Base-by-base conservation (phyloP, 805 yeast species). In the Ogataea wickerhamii region DNA sequence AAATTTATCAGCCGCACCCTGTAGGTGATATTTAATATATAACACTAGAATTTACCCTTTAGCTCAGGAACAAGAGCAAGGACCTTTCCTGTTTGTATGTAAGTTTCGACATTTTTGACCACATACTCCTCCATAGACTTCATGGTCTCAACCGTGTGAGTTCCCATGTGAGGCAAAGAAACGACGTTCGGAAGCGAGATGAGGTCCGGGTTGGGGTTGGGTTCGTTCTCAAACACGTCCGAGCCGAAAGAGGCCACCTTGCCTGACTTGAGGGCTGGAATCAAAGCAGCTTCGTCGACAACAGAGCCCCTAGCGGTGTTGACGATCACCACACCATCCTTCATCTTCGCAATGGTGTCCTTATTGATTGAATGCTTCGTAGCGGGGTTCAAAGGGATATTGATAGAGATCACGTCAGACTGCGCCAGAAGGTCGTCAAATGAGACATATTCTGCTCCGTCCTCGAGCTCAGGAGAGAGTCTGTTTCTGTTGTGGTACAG, bases 251-350 rank as follows among this genome's bases (percentile, higher is more conserved):
- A 63, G 26, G 78, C 75, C 21, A 85, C 70, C 49, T 81, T 78
- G 13, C 89, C 89, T 3, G 66, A 56, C 50, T 78, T 74, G 48
- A 85, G 65, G 5, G 74, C 75, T 16, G 67, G 66, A 6, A 75
- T 67, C 39, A 85, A 57, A 4, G 80, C 80, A 2, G 56, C 37
- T 58, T 84, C 89, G 56, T 84, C 82, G 48, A 82, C 74, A 28
- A 88, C 78, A 3, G 91, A 82, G 14, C 97, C 97, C 54, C 97
- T 75, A 5, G 96, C 93, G 10, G 95, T 87, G 64, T 88, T 88
- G 28, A 87, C 80, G 19, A 81, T 64, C 12, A 84, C 77, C 23
- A 80, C 88, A 28, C 88, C 93, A 41, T 78, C 76, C 61, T 88
- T 88, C 85, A 84, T 79, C 60, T 80, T 75, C 18, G 63, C 55